phyloP scores from a whole-genome alignment of 345 rosid species.

The Camelina sativa region DNA sequence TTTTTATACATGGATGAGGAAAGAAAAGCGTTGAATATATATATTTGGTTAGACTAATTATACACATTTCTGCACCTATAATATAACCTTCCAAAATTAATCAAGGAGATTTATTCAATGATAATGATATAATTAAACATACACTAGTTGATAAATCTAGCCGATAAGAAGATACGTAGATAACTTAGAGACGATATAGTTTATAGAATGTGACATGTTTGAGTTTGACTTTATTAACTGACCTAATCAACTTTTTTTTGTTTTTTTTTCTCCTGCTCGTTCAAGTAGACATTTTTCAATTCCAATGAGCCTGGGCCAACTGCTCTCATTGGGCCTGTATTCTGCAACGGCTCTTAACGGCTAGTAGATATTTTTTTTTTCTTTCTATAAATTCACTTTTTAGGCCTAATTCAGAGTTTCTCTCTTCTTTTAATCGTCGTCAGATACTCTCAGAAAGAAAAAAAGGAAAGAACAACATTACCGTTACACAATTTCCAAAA shows the following conservation, averaged over 20 bases:
- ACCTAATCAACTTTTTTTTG: neutral
- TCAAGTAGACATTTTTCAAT: neutral
- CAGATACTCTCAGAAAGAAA: neutral
- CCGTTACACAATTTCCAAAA: slow-evolving; percentile 30
- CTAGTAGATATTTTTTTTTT: neutral
- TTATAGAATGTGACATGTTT: slow-evolving; percentile 31
- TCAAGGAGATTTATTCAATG: slow-evolving; percentile 32
- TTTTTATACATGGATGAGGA: slow-evolving; percentile 42
- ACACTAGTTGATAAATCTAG: slow-evolving; percentile 33
- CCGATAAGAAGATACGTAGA: slow-evolving; percentile 21
- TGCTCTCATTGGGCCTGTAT: neutral
- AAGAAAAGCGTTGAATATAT: slow-evolving; percentile 37
- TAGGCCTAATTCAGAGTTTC: neutral
- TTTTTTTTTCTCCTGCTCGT: neutral
- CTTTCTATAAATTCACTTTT: neutral
- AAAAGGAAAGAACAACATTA: slow-evolving; percentile 16
- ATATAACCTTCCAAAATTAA: slow-evolving; percentile 37
- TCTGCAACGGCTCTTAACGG: slow-evolving; percentile 45
- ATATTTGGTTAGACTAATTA: slow-evolving; percentile 34
- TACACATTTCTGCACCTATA: slow-evolving; percentile 19
- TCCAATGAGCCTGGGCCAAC: neutral
- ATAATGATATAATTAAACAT: slow-evolving; percentile 34
- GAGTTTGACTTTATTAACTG: neutral
- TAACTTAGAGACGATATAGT: slow-evolving; percentile 10
- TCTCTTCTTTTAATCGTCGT: neutral